Percentiles rank a stretch among this genome's conserved stretches.
Evolutionary conservation across 305 asterid species (phyloP).

Genomic region (Fraxinus sp.): DNA sequence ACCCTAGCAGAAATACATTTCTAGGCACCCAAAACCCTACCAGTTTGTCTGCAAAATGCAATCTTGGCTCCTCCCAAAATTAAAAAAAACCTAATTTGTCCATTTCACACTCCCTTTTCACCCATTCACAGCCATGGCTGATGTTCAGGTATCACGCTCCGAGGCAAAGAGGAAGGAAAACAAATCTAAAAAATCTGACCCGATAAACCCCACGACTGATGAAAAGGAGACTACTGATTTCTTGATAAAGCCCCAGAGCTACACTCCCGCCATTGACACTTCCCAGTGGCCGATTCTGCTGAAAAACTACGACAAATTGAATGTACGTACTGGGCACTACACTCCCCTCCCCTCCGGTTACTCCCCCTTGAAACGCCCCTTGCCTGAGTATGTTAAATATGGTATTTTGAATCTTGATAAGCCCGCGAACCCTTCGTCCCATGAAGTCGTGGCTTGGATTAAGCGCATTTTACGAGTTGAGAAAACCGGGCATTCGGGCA

Average conservation of each 20-base stretch:
- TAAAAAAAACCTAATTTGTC: neutral
- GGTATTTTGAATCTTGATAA: too few species aligned
- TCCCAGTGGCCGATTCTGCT: slow-evolving; percentile 92
- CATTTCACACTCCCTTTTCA: neutral
- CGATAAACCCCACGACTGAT: neutral
- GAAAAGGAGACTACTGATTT: slow-evolving; percentile 37
- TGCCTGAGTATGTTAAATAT: too few species aligned
- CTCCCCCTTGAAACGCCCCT: too few species aligned
- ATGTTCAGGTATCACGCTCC: slow-evolving; percentile 50
- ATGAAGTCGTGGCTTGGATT: slow-evolving; percentile 92
- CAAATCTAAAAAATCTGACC: slow-evolving; percentile 39
- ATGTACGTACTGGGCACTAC: slow-evolving; percentile 92
- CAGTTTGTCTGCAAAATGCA: neutral
- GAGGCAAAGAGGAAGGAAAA: slow-evolving; percentile 72
- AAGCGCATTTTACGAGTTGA: slow-evolving; percentile 84
- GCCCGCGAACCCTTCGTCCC: slow-evolving; percentile 89
- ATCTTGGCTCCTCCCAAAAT: neutral
- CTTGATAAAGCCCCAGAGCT: slow-evolving; percentile 81
- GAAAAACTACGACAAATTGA: slow-evolving; percentile 80
- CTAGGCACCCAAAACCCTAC: slow-evolving; percentile 9
- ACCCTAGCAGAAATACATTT: neutral
- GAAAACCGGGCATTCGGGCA: slow-evolving; percentile 96
- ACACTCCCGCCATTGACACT: slow-evolving; percentile 74
- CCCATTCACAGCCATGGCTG: slow-evolving; percentile 55
- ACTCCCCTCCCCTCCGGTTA: slow-evolving; percentile 67